Evolutionary conservation across 2,329 filamentous ascomycete genomes (phyloP).

Genomic region (Colletotrichum sojae): DNA sequence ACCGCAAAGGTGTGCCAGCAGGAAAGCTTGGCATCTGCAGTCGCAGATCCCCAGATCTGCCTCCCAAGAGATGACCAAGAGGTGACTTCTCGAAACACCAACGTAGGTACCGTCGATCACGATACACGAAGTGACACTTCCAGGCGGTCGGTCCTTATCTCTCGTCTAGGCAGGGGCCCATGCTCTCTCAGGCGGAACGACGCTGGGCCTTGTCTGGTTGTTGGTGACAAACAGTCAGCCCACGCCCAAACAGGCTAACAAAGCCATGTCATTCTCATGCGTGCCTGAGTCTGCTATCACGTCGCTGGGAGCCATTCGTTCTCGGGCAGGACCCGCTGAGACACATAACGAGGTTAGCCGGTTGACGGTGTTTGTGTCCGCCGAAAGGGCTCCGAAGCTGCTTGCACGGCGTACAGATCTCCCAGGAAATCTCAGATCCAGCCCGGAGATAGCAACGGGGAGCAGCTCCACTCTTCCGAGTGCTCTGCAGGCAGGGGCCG

Average conservation of each 20-base stretch:
- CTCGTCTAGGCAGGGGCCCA: constrained; percentile 1
- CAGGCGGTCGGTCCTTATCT: constrained; percentile 1
- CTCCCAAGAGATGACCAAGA: background rate
- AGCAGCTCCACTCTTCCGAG: constrained; percentile 7
- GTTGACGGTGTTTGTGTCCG: background rate
- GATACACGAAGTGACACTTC: constrained; percentile 10
- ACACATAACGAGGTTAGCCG: background rate
- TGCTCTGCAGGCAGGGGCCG: constrained; percentile 28
- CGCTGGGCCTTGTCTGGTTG: background rate
- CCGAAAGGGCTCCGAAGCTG: background rate
- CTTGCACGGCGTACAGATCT: constrained; percentile 20
- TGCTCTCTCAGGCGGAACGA: background rate
- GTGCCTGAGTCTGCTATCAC: background rate
- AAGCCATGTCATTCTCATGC: constrained; percentile 10
- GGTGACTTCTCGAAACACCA: constrained; percentile 8
- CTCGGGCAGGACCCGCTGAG: constrained; percentile 3
- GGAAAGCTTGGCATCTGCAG: constrained; percentile 27
- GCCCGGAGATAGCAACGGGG: constrained; percentile 29
- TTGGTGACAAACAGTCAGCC: background rate
- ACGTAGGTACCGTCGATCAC: constrained; percentile 13
- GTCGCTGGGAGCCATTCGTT: background rate
- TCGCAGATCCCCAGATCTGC: constrained; percentile 26
- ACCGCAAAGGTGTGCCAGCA: background rate
- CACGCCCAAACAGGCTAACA: background rate
- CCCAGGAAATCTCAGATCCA: constrained; percentile 22